Evolutionary conservation across 306 rosid genomes (phyloP).

Genomic region (Ormosia emarginata): DNA sequence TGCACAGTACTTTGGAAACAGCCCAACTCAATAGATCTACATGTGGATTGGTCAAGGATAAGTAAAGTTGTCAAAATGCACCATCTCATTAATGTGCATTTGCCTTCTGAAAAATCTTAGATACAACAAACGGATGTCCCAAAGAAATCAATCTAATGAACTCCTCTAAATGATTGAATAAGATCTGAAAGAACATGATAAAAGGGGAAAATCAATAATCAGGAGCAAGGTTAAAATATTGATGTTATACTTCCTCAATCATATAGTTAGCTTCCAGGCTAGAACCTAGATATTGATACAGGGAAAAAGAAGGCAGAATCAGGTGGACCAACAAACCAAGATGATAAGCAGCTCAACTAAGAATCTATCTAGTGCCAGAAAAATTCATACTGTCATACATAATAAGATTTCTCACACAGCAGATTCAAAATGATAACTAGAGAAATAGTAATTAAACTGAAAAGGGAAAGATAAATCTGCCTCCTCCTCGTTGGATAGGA

Average conservation of each 20-base stretch:
- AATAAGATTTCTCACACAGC: not conserved
- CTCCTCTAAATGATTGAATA: not conserved
- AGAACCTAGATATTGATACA: not conserved
- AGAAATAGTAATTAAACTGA: not conserved
- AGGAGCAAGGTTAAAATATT: not conserved
- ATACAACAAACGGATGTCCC: not conserved
- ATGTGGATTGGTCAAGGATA: not conserved
- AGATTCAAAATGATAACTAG: not conserved
- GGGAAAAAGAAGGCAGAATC: not conserved
- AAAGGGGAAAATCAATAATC: not conserved
- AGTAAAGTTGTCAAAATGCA: not conserved
- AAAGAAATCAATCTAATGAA: not conserved
- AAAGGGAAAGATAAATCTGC: constrained; percentile 10
- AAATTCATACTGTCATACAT: not conserved
- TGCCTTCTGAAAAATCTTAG: not conserved
- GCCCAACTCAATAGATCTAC: not conserved
- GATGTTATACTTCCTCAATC: not conserved
- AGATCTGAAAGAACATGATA: not conserved
- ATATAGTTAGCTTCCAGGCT: not conserved
- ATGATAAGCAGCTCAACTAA: not conserved
- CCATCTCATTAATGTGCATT: not conserved
- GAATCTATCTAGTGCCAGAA: not conserved
- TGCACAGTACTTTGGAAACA: not conserved
- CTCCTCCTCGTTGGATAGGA: constrained; percentile 18
- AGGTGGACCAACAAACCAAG: not conserved